Percentiles rank a stretch among this genome's conserved stretches.
phyloP scores from a whole-genome alignment of 2,329 filamentous ascomycete species.

The Fusarium albidum region DNA sequence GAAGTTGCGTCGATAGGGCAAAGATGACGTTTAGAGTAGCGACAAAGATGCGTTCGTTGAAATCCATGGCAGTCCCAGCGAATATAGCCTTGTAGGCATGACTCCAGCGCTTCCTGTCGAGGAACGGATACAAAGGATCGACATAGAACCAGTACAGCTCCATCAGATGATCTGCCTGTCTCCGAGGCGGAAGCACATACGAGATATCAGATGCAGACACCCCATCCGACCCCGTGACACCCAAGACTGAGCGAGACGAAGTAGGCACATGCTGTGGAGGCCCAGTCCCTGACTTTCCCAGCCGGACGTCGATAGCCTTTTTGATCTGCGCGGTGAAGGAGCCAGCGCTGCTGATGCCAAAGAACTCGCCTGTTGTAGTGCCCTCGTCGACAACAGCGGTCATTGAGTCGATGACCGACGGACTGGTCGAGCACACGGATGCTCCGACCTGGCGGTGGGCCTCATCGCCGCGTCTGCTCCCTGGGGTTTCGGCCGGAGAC shows the following conservation, averaged over 20 bases:
- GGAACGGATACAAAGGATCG: constrained; percentile 55
- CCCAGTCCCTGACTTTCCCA: constrained; percentile 26
- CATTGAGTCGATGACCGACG: constrained; percentile 54
- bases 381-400: constrained; percentile 54
- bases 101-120: constrained; percentile 49
- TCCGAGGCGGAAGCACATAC: constrained; percentile 54
- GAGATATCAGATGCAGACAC: constrained; percentile 38
- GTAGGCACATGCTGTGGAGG: background rate
- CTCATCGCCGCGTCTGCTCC: constrained; percentile 8
- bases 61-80: constrained; percentile 45
- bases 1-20: constrained; percentile 54
- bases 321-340: constrained; percentile 57
- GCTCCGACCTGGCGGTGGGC: constrained; percentile 16
- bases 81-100: constrained; percentile 52
- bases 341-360: constrained; percentile 56
- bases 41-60: constrained; percentile 53
- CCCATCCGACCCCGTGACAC: background rate
- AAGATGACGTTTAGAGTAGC: constrained; percentile 57
- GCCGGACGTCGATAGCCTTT: constrained; percentile 48
- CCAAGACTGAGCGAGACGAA: background rate
- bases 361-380: constrained; percentile 51
- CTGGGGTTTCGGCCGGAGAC: constrained; percentile 19
- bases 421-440: constrained; percentile 29
- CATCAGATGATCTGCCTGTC: constrained; percentile 55
- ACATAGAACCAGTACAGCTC: constrained; percentile 56